Evolutionary conservation across 306 rosid genomes (phyloP), one percentile per base, ranked within the genome.

Genomic region (Cicer bijugum): DNA sequence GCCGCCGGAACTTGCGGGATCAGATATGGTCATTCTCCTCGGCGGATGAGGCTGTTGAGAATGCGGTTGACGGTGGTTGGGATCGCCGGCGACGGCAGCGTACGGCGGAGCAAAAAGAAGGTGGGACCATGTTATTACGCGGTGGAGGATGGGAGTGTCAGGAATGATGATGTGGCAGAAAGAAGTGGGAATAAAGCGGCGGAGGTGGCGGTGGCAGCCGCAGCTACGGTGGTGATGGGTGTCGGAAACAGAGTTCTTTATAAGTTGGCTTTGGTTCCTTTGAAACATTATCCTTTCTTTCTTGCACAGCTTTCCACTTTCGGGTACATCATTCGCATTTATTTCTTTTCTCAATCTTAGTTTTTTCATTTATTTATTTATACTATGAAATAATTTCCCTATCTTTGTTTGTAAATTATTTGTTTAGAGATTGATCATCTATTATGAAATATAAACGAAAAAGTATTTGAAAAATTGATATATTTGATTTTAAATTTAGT

Each of bases 231-330:
- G 83, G 86, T 86, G 40, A 58, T 86, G 65, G 98, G 98, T 7
- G 98, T 88, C 1, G 98, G 88, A 19, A 92, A 92, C 70, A 81
- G 98, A 44, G 98, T 92, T 62, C 20, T 90, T 67, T 90, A 92
- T 79, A 92, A 92, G 81, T 82, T 92, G 46, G 98, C 98, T 48
- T 83, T 92, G 89, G 91, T 92, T 75, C 98, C 98, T 20, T 86
- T 92, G 66, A 90, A 92, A 73, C 88, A 82, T 2, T 92, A 92
- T 62, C 98, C 98, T 8, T 92, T 92, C 87, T 92, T 92, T 71
- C 94, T 92, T 20, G 98, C 98, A 12, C 98, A 92, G 89, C 86
- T 92, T 70, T 92, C 98, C 33, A 90, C 98, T 63, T 85, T 90
- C 86, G 98, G 98, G 98, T 92, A 88, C 78, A 64, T 40, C n/a